Evolutionary conservation across 768 basidiomycete genomes (phyloP), one percentile per base, ranked within the genome.

Genomic region (Tulasnella sp.): DNA sequence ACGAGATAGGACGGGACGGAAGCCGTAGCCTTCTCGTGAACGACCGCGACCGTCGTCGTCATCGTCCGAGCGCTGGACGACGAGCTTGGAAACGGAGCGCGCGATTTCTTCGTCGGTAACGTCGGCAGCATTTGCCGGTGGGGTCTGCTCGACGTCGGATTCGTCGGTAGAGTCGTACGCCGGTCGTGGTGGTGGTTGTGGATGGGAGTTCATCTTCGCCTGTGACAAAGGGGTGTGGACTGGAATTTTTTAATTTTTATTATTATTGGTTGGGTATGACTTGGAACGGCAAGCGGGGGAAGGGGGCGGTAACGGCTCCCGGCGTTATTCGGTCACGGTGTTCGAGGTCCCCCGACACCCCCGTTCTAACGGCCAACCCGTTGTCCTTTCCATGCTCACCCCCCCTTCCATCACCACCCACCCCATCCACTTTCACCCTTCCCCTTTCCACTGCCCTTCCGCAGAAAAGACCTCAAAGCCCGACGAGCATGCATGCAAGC

Each of bases 11-110:
- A 56, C 44, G 27, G 89, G 86, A 16, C 93, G 90, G 85, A 95
- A 95, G 77, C 94, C 95, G 85, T 94, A 95, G 76, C 93, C 94
- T 76, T 96, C 95, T 77, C 88, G 88, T 31, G 88, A 85, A 79
- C 86, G 87, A 77, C 58, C 38, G 38, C 38, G 76, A 56, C 46
- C 52, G 73, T 40, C 73, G 75, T 18, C 62, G 72, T 74, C 71
- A 39, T 36, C 9, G 46, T 72, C 39, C 19, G 38, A 0, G 40
- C 44, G 78, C 18, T 79, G 68, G 34, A 80, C 24, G 31, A 31
- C 38, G 27, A 76, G 44, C 3, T 27, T 68, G 72, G 78, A 42
- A 38, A 79, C 78, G 74, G 71, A 52, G 79, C 44, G 75, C 56
- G 39, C 39, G 79, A 80, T 52, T 77, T 48, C 52, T 31, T 42